Base-by-base conservation (phyloP, 2,329 filamentous ascomycete species). In the Polychaeton citri region DNA sequence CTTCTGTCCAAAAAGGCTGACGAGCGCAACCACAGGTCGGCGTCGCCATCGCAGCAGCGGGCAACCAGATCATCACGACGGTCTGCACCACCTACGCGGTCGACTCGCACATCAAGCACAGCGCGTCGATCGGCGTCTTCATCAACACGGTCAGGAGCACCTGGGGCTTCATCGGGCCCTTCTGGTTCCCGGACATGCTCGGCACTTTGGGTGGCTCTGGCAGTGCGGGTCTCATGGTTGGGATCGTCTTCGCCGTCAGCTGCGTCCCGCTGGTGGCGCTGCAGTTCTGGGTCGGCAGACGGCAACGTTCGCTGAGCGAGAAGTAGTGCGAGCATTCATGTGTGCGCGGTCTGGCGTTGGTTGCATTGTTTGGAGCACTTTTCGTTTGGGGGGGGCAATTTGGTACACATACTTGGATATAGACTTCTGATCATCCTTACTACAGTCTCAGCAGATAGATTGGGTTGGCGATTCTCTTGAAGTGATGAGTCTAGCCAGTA, bases 31-130 rank as follows among this genome's bases (percentile, higher is more conserved):
- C 10, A 50, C 55, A 56, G 51, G 15, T 64, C 30, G 50, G 62
- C 32, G 57, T 63, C 30, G 71, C 62, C 1, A 63, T 65, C 24
- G 57, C 59, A 0, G 66, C 64, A 1, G 66, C 63, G 4, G 73
- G 74, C 0, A 75, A 74, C 40, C 73, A 77, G 50, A 66, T 78
- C 30, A 62, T 76, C 12, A 76, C 73, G 0, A 76, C 74, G 0
- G 67, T 76, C 2, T 48, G 74, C 30, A 68, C 74, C 17, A 76
- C 74, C 0, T 77, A 75, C 48, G 66, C 71, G 0, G 66, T 78
- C 1, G 74, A 77, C 43, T 72, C 69, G 45, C 66, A 73, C 41
- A 62, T 58, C 2, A 59, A 69, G 19, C 62, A 72, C 28, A 61
- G 70, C 0, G 66, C 65, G 1, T 65, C 65, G 36, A 62, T 76